Conservation (phyloP, 805 yeast genomes). For the Wickerhamomyces hampshirensis region DNA sequence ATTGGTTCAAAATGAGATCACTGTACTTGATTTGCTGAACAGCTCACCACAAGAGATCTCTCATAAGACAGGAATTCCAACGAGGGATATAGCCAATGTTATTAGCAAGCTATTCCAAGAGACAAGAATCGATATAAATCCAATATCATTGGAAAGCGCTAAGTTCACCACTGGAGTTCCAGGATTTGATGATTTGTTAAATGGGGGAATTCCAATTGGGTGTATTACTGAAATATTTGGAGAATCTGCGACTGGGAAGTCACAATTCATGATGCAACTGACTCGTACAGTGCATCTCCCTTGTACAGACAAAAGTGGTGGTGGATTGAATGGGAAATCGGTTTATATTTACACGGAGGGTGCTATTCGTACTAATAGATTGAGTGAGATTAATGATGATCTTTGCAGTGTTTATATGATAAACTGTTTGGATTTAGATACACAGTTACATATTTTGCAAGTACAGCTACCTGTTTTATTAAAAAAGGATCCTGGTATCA, state of each 20-base stretch:
- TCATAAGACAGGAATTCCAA: conserved; percentile 10
- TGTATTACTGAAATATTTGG: conserved; percentile 76
- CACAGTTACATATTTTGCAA: conserved; percentile 65
- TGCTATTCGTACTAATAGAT: conserved; percentile 59
- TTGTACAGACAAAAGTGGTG: conserved; percentile 29
- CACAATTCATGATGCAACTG: conserved; percentile 70
- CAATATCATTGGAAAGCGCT: conserved; percentile 9
- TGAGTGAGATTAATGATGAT: conserved; percentile 42
- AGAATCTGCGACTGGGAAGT: conserved; percentile 80
- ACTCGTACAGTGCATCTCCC: conserved; percentile 55
- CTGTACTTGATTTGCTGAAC: conserved; percentile 38
- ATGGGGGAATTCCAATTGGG: conserved; percentile 54
- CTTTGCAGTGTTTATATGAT: conserved; percentile 43
- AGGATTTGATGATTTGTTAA: conserved; percentile 41
- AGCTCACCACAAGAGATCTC: conserved; percentile 25
- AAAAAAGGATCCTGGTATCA: conserved; percentile 34
- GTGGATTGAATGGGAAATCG: conserved; percentile 48
- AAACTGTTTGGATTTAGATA: conserved; percentile 62
- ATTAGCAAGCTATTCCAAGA: conserved; percentile 2
- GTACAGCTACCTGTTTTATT: conserved; percentile 64
- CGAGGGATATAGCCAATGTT: conserved; percentile 6
- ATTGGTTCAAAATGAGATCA: conserved; percentile 26
- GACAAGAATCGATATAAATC: background rate
- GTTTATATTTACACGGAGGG: conserved; percentile 81
- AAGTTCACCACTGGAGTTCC: conserved; percentile 50